phyloP scores from a whole-genome alignment of 345 rosid genomes.

The Eucalyptus viminalis region DNA sequence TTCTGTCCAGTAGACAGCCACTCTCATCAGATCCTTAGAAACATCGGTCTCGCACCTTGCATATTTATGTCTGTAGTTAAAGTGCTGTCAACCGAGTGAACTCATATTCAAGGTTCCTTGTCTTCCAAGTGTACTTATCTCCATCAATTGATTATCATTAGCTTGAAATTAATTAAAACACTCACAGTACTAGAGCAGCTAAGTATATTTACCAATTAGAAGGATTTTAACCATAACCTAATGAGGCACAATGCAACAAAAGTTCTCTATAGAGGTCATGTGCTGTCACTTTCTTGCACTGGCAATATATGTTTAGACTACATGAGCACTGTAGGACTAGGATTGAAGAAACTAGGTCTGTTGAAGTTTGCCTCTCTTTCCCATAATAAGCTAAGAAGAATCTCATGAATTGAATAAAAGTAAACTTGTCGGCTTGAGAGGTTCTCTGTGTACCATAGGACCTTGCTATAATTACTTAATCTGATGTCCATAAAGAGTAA shows the following conservation, averaged over 20 bases:
- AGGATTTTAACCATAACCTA: not conserved
- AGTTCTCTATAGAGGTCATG: not conserved
- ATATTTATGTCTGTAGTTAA: not conserved
- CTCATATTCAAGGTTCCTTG: not conserved
- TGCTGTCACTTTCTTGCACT: not conserved
- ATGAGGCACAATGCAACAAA: not conserved
- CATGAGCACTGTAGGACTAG: not conserved
- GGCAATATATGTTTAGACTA: not conserved
- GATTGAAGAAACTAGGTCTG: not conserved
- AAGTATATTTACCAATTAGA: not conserved
- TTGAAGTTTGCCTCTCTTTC: not conserved
- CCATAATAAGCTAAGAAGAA: not conserved
- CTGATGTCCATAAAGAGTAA: not conserved
- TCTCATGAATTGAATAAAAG: not conserved
- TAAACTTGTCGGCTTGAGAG: not conserved
- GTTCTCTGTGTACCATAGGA: not conserved
- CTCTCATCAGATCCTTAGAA: not conserved
- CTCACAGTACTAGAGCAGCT: not conserved
- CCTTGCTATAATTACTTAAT: not conserved
- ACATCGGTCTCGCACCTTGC: not conserved
- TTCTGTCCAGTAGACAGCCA: not conserved
- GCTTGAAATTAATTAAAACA: not conserved
- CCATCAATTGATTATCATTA: not conserved
- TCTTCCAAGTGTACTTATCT: not conserved
- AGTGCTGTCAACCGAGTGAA: not conserved